Percentiles rank a stretch among this genome's conserved stretches.
phyloP scores from a whole-genome alignment of 2,329 filamentous ascomycete genomes.

The Pseudodiploospora longispora region DNA sequence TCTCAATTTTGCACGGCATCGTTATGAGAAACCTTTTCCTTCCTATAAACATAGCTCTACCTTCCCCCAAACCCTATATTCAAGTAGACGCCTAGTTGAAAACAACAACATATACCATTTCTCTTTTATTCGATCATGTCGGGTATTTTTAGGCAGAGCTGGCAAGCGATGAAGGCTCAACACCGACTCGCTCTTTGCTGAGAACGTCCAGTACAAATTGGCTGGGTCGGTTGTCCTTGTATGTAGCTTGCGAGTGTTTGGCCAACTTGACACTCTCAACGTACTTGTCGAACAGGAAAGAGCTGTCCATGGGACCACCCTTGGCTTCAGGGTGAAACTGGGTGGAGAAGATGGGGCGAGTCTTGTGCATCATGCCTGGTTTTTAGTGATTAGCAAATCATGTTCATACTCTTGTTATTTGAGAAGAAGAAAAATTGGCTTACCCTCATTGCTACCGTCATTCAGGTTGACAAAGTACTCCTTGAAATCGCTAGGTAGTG shows the following conservation, averaged over 20 bases:
- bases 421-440: constrained; percentile 9
- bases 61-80: background rate
- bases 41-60: background rate
- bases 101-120: no score
- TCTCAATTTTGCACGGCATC: no score
- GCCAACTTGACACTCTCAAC: constrained; percentile 81
- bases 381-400: constrained; percentile 11
- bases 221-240: constrained; percentile 80
- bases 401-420: background rate
- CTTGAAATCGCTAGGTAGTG: constrained; percentile 80
- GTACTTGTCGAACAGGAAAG: constrained; percentile 96
- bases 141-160: constrained; percentile 30
- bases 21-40: no score
- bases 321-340: constrained; percentile 99
- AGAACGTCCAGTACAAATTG: constrained; percentile 85
- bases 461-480: constrained; percentile 99
- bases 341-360: constrained; percentile 92
- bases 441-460: constrained; percentile 90
- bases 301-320: constrained; percentile 90
- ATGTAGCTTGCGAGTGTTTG: constrained; percentile 73
- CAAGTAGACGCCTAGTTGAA: background rate
- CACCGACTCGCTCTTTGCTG: constrained; percentile 89
- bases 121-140: no score
- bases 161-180: constrained; percentile 56
- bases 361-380: constrained; percentile 80